phyloP scores from a whole-genome alignment of 148 eudicot genomes.

The Rhododendron simsii region DNA sequence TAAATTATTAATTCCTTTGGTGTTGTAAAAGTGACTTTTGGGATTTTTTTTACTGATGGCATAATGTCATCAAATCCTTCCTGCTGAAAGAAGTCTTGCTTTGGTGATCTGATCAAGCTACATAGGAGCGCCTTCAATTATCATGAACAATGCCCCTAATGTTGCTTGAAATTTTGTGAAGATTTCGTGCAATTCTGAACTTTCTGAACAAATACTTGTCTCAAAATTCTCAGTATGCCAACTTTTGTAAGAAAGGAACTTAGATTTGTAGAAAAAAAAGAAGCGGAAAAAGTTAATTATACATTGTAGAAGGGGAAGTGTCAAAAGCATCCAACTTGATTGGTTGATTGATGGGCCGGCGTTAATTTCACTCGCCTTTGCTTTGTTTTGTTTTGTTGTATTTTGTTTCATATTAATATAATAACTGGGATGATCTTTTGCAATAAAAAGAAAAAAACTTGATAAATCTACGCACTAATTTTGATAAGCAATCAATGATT shows the following conservation, averaged over 20 bases:
- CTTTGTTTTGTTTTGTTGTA: too few relatives aligned
- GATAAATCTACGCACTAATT: too few relatives aligned
- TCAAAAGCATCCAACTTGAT: neutral
- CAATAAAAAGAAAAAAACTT: too few relatives aligned
- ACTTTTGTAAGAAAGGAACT: neutral
- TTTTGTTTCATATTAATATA: too few relatives aligned
- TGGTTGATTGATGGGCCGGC: neutral
- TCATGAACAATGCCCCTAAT: neutral
- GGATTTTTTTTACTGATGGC: neutral
- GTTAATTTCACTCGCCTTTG: too few relatives aligned
- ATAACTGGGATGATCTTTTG: too few relatives aligned
- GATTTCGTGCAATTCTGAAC: neutral
- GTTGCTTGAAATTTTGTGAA: neutral
- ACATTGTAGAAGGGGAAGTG: neutral
- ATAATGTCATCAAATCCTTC: neutral
- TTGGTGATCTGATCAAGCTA: neutral
- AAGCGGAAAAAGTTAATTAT: neutral
- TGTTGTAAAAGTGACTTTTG: constrained; percentile 3
- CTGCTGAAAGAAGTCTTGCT: neutral
- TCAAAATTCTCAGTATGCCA: neutral
- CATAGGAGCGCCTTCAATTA: neutral
- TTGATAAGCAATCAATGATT: neutral
- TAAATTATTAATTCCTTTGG: neutral
- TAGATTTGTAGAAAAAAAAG: neutral
- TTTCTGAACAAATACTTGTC: neutral